Conservation (phyloP, 129 eudicot species). For the Escallonia herrerae region DNA sequence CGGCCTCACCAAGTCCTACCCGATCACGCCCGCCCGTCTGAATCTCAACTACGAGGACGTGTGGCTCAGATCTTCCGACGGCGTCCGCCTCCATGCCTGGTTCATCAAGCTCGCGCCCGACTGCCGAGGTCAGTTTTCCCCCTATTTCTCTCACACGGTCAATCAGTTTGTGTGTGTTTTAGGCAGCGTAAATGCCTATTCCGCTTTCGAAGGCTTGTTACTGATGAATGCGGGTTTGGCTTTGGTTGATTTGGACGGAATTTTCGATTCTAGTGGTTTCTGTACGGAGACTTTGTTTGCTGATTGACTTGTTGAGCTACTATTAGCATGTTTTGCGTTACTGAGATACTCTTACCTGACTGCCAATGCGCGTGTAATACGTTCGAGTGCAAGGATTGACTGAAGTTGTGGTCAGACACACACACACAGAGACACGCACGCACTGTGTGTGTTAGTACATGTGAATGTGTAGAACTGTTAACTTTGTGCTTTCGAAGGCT, state of each 20-base stretch:
- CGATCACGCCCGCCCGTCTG: slow-evolving; percentile 73
- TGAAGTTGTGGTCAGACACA: too few species aligned
- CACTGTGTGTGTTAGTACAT: too few species aligned
- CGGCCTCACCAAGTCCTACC: slow-evolving; percentile 79
- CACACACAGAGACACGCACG: too few species aligned
- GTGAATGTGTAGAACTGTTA: too few species aligned
- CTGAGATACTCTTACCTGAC: too few species aligned
- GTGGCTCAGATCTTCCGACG: slow-evolving; percentile 91
- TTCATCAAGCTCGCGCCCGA: slow-evolving; percentile 73
- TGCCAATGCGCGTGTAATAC: too few species aligned
- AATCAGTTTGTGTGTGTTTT: too few species aligned
- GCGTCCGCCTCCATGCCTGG: slow-evolving; percentile 94
- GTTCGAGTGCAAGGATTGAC: too few species aligned
- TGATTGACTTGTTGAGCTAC: too few species aligned
- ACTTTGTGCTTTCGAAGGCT: neutral
- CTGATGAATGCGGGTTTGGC: neutral
- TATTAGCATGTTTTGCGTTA: too few species aligned
- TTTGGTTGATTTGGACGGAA: neutral
- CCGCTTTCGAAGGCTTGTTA: neutral
- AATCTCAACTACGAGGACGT: slow-evolving; percentile 75
- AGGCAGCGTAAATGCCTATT: neutral
- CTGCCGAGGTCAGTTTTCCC: slow-evolving; percentile 38
- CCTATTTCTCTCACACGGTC: neutral
- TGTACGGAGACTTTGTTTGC: too few species aligned
- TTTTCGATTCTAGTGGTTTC: too few species aligned